Base-by-base conservation (phyloP, 257 asterid genomes). In the Ocimum tenuiflorum region DNA sequence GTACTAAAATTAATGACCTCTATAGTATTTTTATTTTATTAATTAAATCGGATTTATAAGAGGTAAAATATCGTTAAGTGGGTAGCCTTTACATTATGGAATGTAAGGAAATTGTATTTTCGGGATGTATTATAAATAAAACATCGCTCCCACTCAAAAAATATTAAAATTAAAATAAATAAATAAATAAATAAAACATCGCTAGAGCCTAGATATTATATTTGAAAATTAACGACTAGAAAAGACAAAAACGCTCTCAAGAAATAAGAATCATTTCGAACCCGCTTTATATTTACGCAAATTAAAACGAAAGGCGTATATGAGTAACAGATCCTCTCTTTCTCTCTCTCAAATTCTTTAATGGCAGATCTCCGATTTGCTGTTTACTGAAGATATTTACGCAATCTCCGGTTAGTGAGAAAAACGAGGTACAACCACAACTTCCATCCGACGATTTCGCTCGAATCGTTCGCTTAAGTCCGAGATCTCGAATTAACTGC, bases 331-430 rank as follows among this genome's bases (percentile, higher is more conserved):
- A 63, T 50, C 41, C 73, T 75, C 73, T 61, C 63, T 10, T 3
- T 8, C 45, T 38, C 45, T 1, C 13, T 2, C 45, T 6, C 13
- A 2, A 3, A 29, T 55, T 69, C 71, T 62, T 29, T 80, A 65
- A 76, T 74, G 81, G 63, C 77, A 74, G 86, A 81, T 81, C 83
- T 81, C 79, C 73, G 80, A 81, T 68, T 68, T 59, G 52, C 61
- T 68, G 60, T 27, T 6, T 64, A 39, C 38, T 8, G 6, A 11
- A 68, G 61, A 14, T 58, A 67, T 56, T 63, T 51, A 43, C 22
- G 50, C 77, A 50, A 43, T 64, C 68, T 51, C 66, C 71, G 20
- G 43, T 62, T 38, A 45, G 50, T 27, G 72, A 65, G 60, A 36
- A 38, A 66, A 38, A 24, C 51, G 33, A 62, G 78, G 85, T 63